Evolutionary conservation across 352 stramenopile genomes (phyloP).

Genomic region (Thraustotheca clavata): DNA sequence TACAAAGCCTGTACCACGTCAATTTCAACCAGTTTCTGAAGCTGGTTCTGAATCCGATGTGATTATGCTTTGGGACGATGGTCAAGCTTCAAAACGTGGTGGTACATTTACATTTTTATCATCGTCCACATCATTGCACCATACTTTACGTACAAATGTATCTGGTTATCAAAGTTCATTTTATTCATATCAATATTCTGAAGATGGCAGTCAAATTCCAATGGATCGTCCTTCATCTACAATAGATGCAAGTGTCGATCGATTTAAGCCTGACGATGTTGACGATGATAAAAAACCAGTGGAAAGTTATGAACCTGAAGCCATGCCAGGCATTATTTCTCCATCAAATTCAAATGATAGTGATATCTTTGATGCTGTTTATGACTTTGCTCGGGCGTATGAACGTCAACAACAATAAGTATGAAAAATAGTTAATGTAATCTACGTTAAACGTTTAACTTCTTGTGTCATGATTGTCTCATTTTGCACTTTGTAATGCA

Average conservation of each 20-base stretch:
- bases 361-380: not conserved
- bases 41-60: not conserved
- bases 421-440: not conserved
- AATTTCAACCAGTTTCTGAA: not conserved
- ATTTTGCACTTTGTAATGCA: not conserved
- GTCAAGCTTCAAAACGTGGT: not conserved
- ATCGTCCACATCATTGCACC: conserved; percentile 9
- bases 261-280: no score
- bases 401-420: not conserved
- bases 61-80: conserved; percentile 6
- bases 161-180: not conserved
- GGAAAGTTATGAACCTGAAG: not conserved
- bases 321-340: not conserved
- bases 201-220: not conserved
- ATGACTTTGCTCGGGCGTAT: not conserved
- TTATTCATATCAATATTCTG: conserved; percentile 1
- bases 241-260: no score
- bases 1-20: not conserved
- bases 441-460: not conserved
- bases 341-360: not conserved
- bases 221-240: not conserved
- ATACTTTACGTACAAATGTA: not conserved
- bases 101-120: conserved; percentile 19
- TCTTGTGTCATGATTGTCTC: not conserved
- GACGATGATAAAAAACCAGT: no score